These are phyloP conservation scores for Yarrowia yakushimensis DNA, from an alignment of 805 yeast species.

Conservation along the genomic window DNA sequence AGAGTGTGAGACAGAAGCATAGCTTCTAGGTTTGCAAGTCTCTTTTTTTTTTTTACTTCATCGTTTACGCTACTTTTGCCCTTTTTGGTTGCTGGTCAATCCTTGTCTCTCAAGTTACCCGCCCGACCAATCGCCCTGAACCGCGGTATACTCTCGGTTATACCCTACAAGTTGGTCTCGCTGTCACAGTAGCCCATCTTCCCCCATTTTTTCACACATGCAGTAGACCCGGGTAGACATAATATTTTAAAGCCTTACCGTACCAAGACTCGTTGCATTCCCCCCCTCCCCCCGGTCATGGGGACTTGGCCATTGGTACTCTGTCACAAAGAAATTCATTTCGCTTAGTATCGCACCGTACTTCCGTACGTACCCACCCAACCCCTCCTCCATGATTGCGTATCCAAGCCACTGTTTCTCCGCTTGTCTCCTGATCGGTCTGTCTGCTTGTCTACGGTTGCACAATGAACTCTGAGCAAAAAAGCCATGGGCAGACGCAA, in stretches of 20 bases:
- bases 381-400: background rate
- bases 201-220: background rate
- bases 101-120: background rate
- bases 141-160: background rate
- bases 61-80: background rate
- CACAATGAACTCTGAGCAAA: background rate
- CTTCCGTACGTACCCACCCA: too few species aligned
- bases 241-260: background rate
- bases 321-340: background rate
- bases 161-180: background rate
- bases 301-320: too few species aligned
- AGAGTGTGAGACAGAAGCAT: background rate
- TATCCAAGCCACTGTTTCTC: background rate
- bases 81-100: background rate
- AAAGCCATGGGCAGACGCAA: background rate
- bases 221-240: background rate
- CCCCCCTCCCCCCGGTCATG: too few species aligned
- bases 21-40: background rate
- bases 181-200: background rate
- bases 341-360: too few species aligned
- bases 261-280: too few species aligned
- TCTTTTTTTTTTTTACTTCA: background rate
- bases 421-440: background rate
- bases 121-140: background rate
- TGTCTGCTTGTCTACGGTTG: background rate